Conservation (phyloP, 2,329 filamentous ascomycete species). For the Decorospora gaudefroyi region DNA sequence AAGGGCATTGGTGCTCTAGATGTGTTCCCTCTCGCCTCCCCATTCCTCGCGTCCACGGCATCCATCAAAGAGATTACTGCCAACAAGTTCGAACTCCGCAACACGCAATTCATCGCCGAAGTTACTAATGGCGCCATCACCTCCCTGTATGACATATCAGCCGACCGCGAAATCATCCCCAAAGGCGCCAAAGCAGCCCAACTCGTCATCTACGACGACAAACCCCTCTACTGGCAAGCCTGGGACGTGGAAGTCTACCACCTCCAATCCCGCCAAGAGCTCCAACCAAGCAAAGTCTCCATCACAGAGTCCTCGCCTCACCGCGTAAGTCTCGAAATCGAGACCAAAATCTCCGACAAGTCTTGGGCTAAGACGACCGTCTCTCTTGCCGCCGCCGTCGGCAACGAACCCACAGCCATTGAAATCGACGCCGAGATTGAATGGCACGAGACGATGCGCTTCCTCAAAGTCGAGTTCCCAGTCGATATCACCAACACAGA, state of each 20-base stretch:
- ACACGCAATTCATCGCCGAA: constrained; percentile 73
- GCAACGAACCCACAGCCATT: constrained; percentile 69
- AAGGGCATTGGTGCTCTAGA: constrained; percentile 50
- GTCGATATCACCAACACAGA: constrained; percentile 89
- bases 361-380: constrained; percentile 88
- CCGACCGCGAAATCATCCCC: constrained; percentile 76
- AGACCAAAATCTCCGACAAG: constrained; percentile 83
- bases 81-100: constrained; percentile 77
- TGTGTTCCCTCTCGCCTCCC: constrained; percentile 33
- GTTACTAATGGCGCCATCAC: constrained; percentile 78
- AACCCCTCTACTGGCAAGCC: constrained; percentile 94
- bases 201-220: constrained; percentile 94
- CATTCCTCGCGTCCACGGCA: constrained; percentile 41
- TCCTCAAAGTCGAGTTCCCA: constrained; percentile 98
- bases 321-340: constrained; percentile 78
- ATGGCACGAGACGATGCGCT: constrained; percentile 96
- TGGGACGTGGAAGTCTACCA: constrained; percentile 99
- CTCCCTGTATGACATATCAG: constrained; percentile 76
- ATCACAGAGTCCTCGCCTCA: constrained; percentile 74
- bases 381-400: constrained; percentile 71
- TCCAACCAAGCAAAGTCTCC: constrained; percentile 68
- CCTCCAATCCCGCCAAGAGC: constrained; percentile 79
- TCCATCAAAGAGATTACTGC: constrained; percentile 57
- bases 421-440: constrained; percentile 87
- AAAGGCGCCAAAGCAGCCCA: constrained; percentile 79